Base-by-base conservation (phyloP, 495 filamentous ascomycete genomes). In the Pyrenula aspistea region DNA sequence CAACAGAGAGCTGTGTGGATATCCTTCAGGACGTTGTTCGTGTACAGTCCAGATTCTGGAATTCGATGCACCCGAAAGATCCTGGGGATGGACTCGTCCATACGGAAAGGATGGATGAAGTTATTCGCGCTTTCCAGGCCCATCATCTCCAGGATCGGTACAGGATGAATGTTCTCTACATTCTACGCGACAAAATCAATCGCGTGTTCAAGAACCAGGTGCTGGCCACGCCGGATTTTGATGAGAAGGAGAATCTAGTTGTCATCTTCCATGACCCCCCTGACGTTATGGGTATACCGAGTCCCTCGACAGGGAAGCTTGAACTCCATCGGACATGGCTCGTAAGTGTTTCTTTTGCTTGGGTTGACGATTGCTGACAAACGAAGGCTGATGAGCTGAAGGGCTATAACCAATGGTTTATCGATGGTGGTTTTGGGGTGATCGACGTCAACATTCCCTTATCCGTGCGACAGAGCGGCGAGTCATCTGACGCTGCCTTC, bases 381-480 rank as follows among this genome's bases (percentile, higher is more conserved):
- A 53, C 53, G 21, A 77, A 95, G 89, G 76, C 84, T 72, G 91
- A 97, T 79, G 76, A 76, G 42, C 75, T 86, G 24, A 82, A 79
- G 62, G 77, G 82, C 1, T 97, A 96, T 66, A 79, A 94, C 56
- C 79, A 85, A 57, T 96, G 91, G 91, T 88, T 86, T 0, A 64
- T 83, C 47, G 69, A 75, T 12, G 80, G 87, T 51, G 82, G 77
- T 21, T 96, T 86, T 63, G 88, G 80, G 0, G 78, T 98, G 24
- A 80, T 97, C 25, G 93, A 98, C 62, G 83, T 93, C 22, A 97
- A 96, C 58, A 79, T 97, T 19, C 92, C 91, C 0, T 83, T 83
- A 58, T 79, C 85, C 59, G 71, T 88, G 25, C 83, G 82, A 12
- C 64, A 57, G 20, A 49, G 22, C 31, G 49, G 61, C 31, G 31